Evolutionary conservation across 2,329 filamentous ascomycete genomes (phyloP), one percentile per base, ranked within the genome.

Genomic region (Fusarium begoniae): DNA sequence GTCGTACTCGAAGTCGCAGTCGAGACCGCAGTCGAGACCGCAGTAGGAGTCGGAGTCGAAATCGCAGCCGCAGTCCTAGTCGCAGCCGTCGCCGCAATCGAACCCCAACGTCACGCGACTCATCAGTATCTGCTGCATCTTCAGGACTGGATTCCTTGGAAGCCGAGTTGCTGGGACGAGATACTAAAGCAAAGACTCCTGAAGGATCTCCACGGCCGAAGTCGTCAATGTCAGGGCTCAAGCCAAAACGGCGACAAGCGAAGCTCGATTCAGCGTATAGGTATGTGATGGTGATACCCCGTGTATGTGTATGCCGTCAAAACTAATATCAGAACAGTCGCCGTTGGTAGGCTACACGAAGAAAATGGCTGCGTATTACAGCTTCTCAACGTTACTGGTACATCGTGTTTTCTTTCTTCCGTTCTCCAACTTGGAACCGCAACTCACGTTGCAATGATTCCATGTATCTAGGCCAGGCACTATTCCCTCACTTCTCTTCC

Each of bases 251-350:
- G 44, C 82, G 82, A 32, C 80, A 79, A 50, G 75, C 73, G 8
- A 82, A 81, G 47, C 77, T 82, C 30, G 80, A 84, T 73, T 82
- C 82, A 22, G 82, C 82, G 11, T 84, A 83, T 48, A 82, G 82
- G 82, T 83, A 76, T 74, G 77, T 59, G 35, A 47, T 18, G 6
- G 26, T 24, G 11, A 24, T 32, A 12, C 14, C 5, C 8, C 4
- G 4, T 24, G 26, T 35, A 26, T 20, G 10, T 26, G 24, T 24
- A 28, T 13, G 35, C 32, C 12, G 26, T 17, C n/a, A 26, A 45
- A 66, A 54, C 74, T 79, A 66, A 79, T 40, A 22, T 22, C 48
- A 9, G 24, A 50, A 59, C 15, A 83, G 82, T 59, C 82, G 82
- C n/a, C 82, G 82, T 48, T 83, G 82, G 82, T 83, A 74, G 66